Base-by-base conservation (phyloP, 192 early-diverging fungal genomes). In the Piromyces finnis region DNA sequence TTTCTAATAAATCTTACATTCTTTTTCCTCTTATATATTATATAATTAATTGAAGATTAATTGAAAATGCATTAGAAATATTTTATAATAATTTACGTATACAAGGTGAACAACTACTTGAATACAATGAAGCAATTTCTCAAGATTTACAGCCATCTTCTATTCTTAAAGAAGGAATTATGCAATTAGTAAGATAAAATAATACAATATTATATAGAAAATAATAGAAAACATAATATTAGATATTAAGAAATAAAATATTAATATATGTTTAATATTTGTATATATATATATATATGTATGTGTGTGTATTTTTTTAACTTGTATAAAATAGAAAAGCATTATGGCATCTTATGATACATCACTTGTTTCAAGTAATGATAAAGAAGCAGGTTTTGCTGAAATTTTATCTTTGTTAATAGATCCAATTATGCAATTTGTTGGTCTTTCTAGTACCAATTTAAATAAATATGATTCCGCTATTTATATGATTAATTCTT, bases 301-400 rank as follows among this genome's bases (percentile, higher is more conserved):
- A 32, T 32, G 30, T 32, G 9, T 32, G 9, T 32, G 30, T 32
- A 9, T 32, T 22, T 37, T 1, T 14, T 12, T 14, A 41, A 68
- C 17, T 4, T 80, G 59, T 35, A 28, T n/a, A 29, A 78, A 30
- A 77, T 83, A 92, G 89, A 92, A 91, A 84, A 93, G 93, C 82
- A 92, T 95, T 30, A 89, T 94, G 88, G 89, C 92, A 28, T 93
- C 93, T 5, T 94, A 94, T 82, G 92, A 92, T 35, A 87, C 90
- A 12, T 93, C 93, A 11, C 86, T 93, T 77, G 85, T 94, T 22
- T 83, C 88, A 3, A 83, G 82, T 2, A 85, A 87, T 9, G 83
- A 87, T 28, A 83, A 84, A 12, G 92, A 92, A 78, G 80, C 85
- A 77, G 90, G 91, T 79, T 92, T 95, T 87, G 85, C 84, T 13